Percentiles rank a stretch among this genome's conserved stretches.
These are phyloP conservation scores for Gastrolobium bilobum DNA, from an alignment of 306 rosid genomes.

Conservation along the genomic window DNA sequence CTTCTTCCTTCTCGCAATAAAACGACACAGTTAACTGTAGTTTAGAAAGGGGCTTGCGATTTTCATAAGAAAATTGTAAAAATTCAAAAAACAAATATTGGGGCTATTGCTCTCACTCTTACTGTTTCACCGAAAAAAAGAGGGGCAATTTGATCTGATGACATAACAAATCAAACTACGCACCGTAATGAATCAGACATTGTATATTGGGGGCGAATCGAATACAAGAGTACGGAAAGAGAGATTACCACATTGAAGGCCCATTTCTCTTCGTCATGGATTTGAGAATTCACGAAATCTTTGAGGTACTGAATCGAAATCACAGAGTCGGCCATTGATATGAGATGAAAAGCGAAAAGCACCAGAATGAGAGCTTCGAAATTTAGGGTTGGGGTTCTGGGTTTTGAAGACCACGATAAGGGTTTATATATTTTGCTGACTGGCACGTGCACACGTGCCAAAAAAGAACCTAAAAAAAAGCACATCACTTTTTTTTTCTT, in stretches of 20 bases:
- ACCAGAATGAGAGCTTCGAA: neutral
- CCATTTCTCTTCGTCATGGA: conserved; percentile 81
- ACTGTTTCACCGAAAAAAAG: conserved; percentile 1
- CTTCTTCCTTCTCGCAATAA: neutral
- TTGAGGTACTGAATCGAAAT: conserved; percentile 69
- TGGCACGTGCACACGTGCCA: conserved; percentile 28
- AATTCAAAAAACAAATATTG: neutral
- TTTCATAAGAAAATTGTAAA: conserved; percentile 2
- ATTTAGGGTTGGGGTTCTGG: conserved; percentile 62
- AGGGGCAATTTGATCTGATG: neutral
- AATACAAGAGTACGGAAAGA: neutral
- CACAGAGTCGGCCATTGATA: conserved; percentile 69
- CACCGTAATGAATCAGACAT: neutral
- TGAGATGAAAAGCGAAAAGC: neutral
- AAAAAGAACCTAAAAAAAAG: no score
- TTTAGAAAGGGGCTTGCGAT: neutral
- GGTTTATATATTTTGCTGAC: conserved; percentile 7
- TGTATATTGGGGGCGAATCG: neutral
- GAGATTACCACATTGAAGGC: conserved; percentile 76
- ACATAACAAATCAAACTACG: conserved; percentile 4
- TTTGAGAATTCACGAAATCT: conserved; percentile 67
- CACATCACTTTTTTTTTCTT: neutral
- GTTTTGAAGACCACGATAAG: conserved; percentile 16
- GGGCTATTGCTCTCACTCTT: neutral
- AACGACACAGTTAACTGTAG: neutral